Evolutionary conservation across 106 monocot genomes (phyloP).

Genomic region (Hemerocallis citrina): DNA sequence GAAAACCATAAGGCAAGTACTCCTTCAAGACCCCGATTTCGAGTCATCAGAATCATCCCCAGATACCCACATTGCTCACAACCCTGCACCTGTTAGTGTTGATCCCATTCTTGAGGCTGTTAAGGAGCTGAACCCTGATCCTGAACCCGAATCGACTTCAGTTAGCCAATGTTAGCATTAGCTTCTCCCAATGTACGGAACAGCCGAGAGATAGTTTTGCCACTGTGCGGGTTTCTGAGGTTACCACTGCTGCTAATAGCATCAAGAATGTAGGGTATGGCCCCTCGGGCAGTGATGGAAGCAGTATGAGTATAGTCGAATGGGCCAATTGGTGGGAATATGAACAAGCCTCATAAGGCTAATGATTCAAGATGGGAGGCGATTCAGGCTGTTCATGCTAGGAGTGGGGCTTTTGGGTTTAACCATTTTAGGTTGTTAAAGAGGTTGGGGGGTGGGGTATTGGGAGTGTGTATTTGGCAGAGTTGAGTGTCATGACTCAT

Average conservation of each 20-base stretch:
- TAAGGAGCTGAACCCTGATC: neutral
- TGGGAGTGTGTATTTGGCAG: conserved; percentile 25
- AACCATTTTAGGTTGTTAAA: conserved; percentile 19
- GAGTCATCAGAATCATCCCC: neutral
- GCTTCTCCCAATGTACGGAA: neutral
- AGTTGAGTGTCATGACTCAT: no score
- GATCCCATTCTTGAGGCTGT: conserved; percentile 13
- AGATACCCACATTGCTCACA: no score
- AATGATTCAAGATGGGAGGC: conserved; percentile 29
- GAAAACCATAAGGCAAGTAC: conserved; percentile 13
- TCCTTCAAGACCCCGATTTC: conserved; percentile 1
- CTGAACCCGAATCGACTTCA: neutral
- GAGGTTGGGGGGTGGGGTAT: conserved; percentile 26
- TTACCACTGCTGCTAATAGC: conserved; percentile 3
- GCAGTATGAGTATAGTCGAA: conserved; percentile 6
- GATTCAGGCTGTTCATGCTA: conserved; percentile 7
- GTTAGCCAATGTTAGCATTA: conserved; percentile 4
- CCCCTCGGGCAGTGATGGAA: no score
- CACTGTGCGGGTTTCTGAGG: conserved; percentile 3
- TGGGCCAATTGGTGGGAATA: conserved; percentile 41
- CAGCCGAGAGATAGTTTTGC: conserved; percentile 1
- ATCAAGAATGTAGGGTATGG: conserved; percentile 1
- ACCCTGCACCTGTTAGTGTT: no score
- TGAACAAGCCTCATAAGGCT: conserved; percentile 20
- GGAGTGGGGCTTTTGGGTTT: conserved; percentile 13